Percentiles rank a stretch among this genome's conserved stretches.
Conservation (phyloP, 768 basidiomycete genomes). For the Russula earlei region DNA sequence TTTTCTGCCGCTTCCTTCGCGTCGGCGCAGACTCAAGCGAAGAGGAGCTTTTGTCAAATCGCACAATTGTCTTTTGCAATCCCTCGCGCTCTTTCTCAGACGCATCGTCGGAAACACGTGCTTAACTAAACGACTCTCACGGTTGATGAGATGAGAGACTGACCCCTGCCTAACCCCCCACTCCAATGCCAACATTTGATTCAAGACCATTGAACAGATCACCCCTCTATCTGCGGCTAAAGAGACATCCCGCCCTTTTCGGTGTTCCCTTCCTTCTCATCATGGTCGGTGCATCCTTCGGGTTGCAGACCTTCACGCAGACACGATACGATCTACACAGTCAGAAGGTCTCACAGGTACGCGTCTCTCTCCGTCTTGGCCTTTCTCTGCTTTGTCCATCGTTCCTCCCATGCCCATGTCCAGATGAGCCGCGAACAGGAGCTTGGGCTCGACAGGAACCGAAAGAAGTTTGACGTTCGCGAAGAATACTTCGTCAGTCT, state of each 20-base stretch:
- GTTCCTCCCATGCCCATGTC: neutral
- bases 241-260: conserved; percentile 59
- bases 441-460: conserved; percentile 53
- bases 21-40: too few relatives aligned
- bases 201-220: conserved; percentile 12
- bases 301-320: conserved; percentile 73
- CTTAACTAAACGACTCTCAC: too few relatives aligned
- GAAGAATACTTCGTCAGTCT: conserved; percentile 91
- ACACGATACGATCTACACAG: conserved; percentile 86
- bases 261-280: conserved; percentile 81
- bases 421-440: conserved; percentile 74
- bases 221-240: conserved; percentile 8
- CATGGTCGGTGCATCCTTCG: conserved; percentile 83
- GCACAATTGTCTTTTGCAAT: too few relatives aligned
- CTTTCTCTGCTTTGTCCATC: too few relatives aligned
- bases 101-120: too few relatives aligned
- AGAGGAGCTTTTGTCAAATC: too few relatives aligned
- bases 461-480: conserved; percentile 82
- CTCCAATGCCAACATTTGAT: conserved; percentile 15
- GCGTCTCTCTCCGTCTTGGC: conserved; percentile 10
- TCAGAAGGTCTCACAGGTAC: conserved; percentile 62
- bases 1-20: too few relatives aligned
- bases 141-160: too few relatives aligned
- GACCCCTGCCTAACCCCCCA: too few relatives aligned
- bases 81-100: too few relatives aligned